Evolutionary conservation across 352 stramenopile species (phyloP), one percentile per base, ranked within the genome.

Genomic region (Blastocystis sp.): DNA sequence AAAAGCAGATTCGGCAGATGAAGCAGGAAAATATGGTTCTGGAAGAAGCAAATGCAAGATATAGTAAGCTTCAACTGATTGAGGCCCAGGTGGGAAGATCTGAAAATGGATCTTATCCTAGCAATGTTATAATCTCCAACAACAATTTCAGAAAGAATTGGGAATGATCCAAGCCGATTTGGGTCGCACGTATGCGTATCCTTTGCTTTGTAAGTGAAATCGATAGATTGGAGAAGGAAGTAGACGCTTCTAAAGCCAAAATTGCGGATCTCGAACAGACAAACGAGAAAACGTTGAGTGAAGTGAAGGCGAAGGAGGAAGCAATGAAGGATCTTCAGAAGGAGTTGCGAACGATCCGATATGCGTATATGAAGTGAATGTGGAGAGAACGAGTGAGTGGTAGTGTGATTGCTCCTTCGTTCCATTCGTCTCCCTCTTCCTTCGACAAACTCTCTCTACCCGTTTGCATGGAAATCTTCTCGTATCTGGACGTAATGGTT

Each of bases 41-140:
- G 36, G 67, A 78, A 44, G 67, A 78, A 36, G 42, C 67, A 38
- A 78, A 78, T 29, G 40, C 67, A 40, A 29, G 67, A 24, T 78
- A 78, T 32, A 78, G 67, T 56, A 59, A 46, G n/a, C 32, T 78
- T 3, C 67, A 78, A 63, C 18, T 78, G 24, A 63, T 78, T 44
- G 67, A 78, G 44, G 67, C 67, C 0, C 38, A 78, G 16, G 67
- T 78, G 24, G 7, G 27, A 21, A 27, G 14, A 29, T 9, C 7
- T 78, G 11, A 18, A 11, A 14, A 29, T 69, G 14, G 21, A 18
- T 61, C 44, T 9, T 29, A 14, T 16, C 34, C 16, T 63, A 78
- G 67, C 6, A 59, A 44, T 78, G 67, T 27, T 78, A 42, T 42
- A n/a, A 78, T 32, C 48, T 78, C 18, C 67, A 78, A 27, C n/a